Evolutionary conservation across 2,329 filamentous ascomycete species (phyloP), one percentile per base, ranked within the genome.

Genomic region (Pseudocercospora eumusae): DNA sequence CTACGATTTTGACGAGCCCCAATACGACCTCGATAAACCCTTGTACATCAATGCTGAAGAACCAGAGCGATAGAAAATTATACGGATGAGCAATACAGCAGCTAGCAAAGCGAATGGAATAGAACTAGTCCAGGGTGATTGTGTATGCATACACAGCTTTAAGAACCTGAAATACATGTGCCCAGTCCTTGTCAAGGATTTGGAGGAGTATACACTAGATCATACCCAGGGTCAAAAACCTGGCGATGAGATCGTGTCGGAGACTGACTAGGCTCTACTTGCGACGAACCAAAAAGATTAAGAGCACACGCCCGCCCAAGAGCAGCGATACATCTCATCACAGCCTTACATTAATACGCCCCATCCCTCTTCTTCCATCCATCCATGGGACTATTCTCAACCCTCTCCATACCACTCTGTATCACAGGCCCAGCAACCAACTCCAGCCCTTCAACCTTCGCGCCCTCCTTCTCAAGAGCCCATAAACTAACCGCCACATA

Each of bases 401-500:
- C 64, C 10, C 61, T 49, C 10, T 73, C 74, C 68, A 69, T 75
- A 0, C 74, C 74, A 60, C 66, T 74, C 70, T 74, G 72, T 2
- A 76, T 66, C 4, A 66, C 67, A 13, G 66, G 58, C 1, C 71
- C 71, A 56, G 70, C 66, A 0, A 74, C 70, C 13, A 75, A 52
- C 27, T 67, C 67, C 25, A 76, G 57, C 13, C 69, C 80, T 0
- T 81, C 80, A 9, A 91, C 68, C 69, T 81, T 85, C 0, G 83
- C 86, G 6, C 85, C 86, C 2, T 73, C 75, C 0, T 75, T 74
- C 44, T 87, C 84, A 58, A 88, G 77, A 0, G 86, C 84, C 90
- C 89, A 93, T 15, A 93, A 71, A 23, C 82, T 85, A 4, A 93
- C 69, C 0, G 83, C 88, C 5, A 93, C 69, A 74, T 84, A 89